Evolutionary conservation across 495 filamentous ascomycete species (phyloP), one percentile per base, ranked within the genome.

Genomic region (Pseudoneurospora amorphoporcata): DNA sequence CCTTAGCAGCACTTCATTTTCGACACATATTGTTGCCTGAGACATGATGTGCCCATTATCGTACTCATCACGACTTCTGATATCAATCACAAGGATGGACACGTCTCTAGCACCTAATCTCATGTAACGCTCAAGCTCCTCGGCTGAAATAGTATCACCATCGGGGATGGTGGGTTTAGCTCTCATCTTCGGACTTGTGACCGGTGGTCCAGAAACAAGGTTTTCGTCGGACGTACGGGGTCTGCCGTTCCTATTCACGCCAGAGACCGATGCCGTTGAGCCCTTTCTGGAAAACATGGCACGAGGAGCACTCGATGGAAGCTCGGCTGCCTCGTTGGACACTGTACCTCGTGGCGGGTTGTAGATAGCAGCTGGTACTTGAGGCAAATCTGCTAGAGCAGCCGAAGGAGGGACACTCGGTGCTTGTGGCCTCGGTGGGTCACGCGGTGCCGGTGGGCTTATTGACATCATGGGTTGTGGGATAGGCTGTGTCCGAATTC

Each of bases 41-140:
- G 90, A 89, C 83, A 89, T 90, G 53, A 99, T 93, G 76, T 99
- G 96, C 2, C 95, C 95, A 43, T 87, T 83, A 75, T 98, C 94
- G 78, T 91, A 99, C 40, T 92, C 87, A 47, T 92, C 90, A 41
- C 95, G 91, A 73, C 86, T 83, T 35, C 96, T 89, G 68, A 98
- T 89, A 83, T 98, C 95, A 74, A 99, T 92, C 19, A 98, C 73
- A 3, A 99, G 82, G 4, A 97, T 84, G 43, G 86, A 88, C 71
- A 87, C 86, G 70, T 83, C 84, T 43, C 81, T 86, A 72, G 72
- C 73, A 10, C 76, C 81, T n/a, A 72, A 77, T 23, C 73, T 76
- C 70, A 97, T 83, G 72, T 90, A 91, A 37, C 88, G 84, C 47
- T 87, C 83, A 4, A 99, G 84, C 39, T 89, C 85, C 39, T 90